These are phyloP conservation scores for sweet orange (Citrus sinensis) DNA, from an alignment of 345 rosid species.

Conservation along the genomic window DNA sequence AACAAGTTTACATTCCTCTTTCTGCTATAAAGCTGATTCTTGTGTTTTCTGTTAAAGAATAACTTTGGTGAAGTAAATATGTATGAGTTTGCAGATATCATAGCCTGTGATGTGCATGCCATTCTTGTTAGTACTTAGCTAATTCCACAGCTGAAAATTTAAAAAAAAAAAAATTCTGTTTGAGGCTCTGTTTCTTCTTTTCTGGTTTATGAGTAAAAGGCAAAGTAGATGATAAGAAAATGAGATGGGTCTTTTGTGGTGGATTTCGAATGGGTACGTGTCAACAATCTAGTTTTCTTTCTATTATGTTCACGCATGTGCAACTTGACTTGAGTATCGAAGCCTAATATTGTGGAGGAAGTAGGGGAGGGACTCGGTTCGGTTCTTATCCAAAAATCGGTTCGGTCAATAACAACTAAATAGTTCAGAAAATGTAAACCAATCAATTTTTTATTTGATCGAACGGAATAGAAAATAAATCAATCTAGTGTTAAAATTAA, in stretches of 20 bases:
- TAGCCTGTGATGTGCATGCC: slow-evolving; percentile 64
- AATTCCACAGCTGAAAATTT: neutral
- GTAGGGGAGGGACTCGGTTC: too few relatives aligned
- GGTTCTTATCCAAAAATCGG: too few relatives aligned
- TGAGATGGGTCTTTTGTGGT: slow-evolving; percentile 11
- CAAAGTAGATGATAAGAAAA: neutral
- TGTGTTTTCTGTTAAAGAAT: neutral
- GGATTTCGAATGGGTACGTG: slow-evolving; percentile 3
- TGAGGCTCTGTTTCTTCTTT: neutral
- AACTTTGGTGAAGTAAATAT: slow-evolving; percentile 46
- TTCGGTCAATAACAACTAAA: too few relatives aligned
- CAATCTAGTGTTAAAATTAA: too few relatives aligned
- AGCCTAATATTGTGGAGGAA: neutral
- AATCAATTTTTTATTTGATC: too few relatives aligned
- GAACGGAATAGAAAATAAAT: too few relatives aligned
- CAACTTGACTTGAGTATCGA: too few relatives aligned
- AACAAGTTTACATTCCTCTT: slow-evolving; percentile 15
- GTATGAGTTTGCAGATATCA: slow-evolving; percentile 57
- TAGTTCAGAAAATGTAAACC: too few relatives aligned
- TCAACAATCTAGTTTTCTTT: neutral
- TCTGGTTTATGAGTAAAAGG: neutral
- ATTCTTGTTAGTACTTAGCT: slow-evolving; percentile 8
- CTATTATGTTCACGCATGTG: too few relatives aligned
- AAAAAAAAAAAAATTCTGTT: neutral
- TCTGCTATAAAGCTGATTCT: neutral